phyloP scores from a whole-genome alignment of 1,284 basidiomycete species.

The Cutaneotrichosporon mucoides region DNA sequence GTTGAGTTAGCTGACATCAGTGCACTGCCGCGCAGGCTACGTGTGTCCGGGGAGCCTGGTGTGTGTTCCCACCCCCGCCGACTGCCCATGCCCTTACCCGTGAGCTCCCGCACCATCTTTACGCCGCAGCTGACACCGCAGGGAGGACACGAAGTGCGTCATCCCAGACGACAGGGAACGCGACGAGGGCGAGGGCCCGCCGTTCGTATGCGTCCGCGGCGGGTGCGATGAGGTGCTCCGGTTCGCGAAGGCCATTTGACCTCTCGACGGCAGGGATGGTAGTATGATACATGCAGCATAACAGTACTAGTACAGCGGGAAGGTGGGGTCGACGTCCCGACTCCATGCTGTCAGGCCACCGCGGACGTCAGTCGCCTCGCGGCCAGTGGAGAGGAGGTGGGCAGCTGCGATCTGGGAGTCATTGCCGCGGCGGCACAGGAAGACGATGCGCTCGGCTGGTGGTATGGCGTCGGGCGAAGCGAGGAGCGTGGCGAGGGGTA shows the following conservation, averaged over 20 bases:
- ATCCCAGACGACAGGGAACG: conserved; percentile 35
- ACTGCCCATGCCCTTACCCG: conserved; percentile 48
- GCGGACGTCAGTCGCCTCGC: conserved; percentile 60
- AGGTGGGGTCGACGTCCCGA: conserved; percentile 62
- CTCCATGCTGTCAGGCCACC: conserved; percentile 78
- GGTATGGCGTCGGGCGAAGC: conserved; percentile 23
- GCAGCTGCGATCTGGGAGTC: conserved; percentile 84
- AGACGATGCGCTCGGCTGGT: conserved; percentile 49
- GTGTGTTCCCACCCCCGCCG: conserved; percentile 46
- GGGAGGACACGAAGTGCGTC: conserved; percentile 46
- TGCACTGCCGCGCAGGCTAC: conserved; percentile 44
- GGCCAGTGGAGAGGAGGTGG: conserved; percentile 52
- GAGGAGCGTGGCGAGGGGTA: conserved; percentile 38
- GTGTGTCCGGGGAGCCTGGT: conserved; percentile 41
- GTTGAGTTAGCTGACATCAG: conserved; percentile 26
- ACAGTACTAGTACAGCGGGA: conserved; percentile 78
- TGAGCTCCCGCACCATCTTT: conserved; percentile 18
- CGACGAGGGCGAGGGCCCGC: conserved; percentile 47
- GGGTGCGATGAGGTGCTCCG: conserved; percentile 30
- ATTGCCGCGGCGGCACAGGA: conserved; percentile 86
- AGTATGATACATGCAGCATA: neutral
- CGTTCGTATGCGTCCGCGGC: conserved; percentile 40
- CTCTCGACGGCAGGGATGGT: neutral
- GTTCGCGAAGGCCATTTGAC: conserved; percentile 18
- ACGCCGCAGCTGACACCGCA: conserved; percentile 9